phyloP scores from a whole-genome alignment of 306 rosid species.

The Quercus gilva region DNA sequence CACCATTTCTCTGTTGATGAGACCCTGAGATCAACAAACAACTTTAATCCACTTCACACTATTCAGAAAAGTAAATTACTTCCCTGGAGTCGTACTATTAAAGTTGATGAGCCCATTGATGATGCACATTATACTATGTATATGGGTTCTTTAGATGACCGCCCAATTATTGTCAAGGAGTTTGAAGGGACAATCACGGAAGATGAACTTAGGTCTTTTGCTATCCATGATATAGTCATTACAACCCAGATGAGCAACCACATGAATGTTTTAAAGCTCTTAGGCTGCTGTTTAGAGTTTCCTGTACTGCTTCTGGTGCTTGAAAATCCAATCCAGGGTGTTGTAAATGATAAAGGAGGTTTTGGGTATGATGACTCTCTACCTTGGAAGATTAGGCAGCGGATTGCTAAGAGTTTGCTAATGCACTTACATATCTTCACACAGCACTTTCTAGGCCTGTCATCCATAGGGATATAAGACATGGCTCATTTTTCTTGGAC shows the following conservation, averaged over 20 bases:
- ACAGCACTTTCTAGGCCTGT: too few species aligned
- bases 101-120: neutral
- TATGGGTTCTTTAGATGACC: neutral
- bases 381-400: slow-evolving; percentile 5
- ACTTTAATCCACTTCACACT: neutral
- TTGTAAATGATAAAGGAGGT: neutral
- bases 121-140: neutral
- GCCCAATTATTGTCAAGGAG: neutral
- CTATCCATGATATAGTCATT: neutral
- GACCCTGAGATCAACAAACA: neutral
- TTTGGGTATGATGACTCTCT: neutral
- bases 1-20: neutral
- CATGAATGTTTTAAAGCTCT: neutral
- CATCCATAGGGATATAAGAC: too few species aligned
- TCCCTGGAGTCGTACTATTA: too few species aligned
- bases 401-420: neutral
- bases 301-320: neutral
- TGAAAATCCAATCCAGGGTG: neutral
- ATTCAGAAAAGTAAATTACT: neutral
- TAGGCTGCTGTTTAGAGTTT: slow-evolving; percentile 8
- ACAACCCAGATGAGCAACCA: neutral
- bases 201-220: neutral
- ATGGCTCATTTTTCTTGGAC: too few species aligned
- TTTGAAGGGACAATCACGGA: neutral
- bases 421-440: slow-evolving; percentile 5